Evolutionary conservation across 2,329 filamentous ascomycete species (phyloP).

Genomic region (Stachybotrys echinatus): DNA sequence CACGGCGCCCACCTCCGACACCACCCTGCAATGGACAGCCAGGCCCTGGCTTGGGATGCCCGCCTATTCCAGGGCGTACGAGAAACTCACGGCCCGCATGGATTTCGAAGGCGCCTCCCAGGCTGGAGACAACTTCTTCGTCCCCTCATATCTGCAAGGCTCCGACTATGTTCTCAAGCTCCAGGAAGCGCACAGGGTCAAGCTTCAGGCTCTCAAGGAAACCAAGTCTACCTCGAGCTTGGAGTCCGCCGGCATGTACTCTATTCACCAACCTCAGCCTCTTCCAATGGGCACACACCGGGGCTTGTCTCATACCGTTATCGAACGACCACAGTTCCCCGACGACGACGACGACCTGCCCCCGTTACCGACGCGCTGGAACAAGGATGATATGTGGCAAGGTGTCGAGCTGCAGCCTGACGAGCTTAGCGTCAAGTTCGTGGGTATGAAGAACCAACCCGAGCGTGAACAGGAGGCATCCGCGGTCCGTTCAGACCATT

Average conservation of each 20-base stretch:
- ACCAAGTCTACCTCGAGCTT: constrained; percentile 22
- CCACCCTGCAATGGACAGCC: neutral
- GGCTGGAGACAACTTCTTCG: constrained; percentile 56
- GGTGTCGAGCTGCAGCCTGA: constrained; percentile 70
- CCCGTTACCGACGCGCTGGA: constrained; percentile 79
- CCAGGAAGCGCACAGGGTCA: constrained; percentile 63
- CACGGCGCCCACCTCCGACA: neutral
- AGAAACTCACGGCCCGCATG: constrained; percentile 34
- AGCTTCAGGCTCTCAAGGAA: constrained; percentile 44
- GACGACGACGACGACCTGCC: constrained; percentile 53
- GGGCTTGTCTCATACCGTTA: constrained; percentile 77
- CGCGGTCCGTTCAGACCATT: constrained; percentile 74
- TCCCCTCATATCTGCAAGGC: constrained; percentile 75
- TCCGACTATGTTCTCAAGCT: constrained; percentile 76
- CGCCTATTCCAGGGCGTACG: constrained; percentile 48
- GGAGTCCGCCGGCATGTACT: constrained; percentile 35
- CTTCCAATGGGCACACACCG: constrained; percentile 53
- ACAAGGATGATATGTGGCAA: constrained; percentile 66
- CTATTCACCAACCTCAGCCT: constrained; percentile 36
- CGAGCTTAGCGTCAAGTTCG: constrained; percentile 65
- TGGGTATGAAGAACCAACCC: constrained; percentile 36
- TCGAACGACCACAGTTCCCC: constrained; percentile 63
- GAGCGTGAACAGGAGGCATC: constrained; percentile 70
- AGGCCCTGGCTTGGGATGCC: constrained; percentile 14
- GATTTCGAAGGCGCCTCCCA: constrained; percentile 8